Base-by-base conservation (phyloP, 805 yeast genomes). In the Yarrowia osloensis region DNA sequence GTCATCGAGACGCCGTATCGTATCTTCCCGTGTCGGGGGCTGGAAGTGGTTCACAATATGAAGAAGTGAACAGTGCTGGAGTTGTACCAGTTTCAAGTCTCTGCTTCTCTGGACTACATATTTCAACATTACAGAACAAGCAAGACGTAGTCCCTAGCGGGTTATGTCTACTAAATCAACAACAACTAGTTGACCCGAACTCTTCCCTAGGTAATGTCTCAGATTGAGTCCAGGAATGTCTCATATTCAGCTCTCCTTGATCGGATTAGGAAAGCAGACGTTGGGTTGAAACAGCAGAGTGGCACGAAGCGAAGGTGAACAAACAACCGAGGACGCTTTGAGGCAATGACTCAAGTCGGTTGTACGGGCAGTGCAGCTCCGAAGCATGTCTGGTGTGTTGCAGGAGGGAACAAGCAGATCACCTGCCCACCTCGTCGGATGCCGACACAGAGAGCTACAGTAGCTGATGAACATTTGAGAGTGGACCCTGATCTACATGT, bases 181-280 rank as follows among this genome's bases (percentile, higher is more conserved):
- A n/a, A n/a, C n/a, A n/a, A n/a, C n/a, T n/a, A n/a, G n/a, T n/a
- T n/a, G n/a, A n/a, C n/a, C n/a, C n/a, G n/a, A n/a, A n/a, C n/a
- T n/a, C n/a, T n/a, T n/a, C n/a, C n/a, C n/a, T n/a, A n/a, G n/a
- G n/a, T n/a, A n/a, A n/a, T 21, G 46, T 42, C 26, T 42, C 22
- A 42, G 26, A 12, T 22, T 11, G 46, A 11, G 1, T 19, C 42
- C n/a, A 42, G 5, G 47, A 42, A 42, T 42, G 47, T 42, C 47
- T 42, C 47, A 42, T 42, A 22, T 42, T 13, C 6, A 19, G 13
- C 13, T 22, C 44, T n/a, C 44, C n/a, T n/a, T n/a, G n/a, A n/a
- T 15, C 49, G 50, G 21, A 22, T 46, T 26, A 28, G 50, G 50
- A 26, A 46, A 46, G 50, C 50, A 46, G 50, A 46, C 33, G 50